Base-by-base conservation (phyloP, 169 alveolate genomes). In the Plasmodium knowlesi region DNA sequence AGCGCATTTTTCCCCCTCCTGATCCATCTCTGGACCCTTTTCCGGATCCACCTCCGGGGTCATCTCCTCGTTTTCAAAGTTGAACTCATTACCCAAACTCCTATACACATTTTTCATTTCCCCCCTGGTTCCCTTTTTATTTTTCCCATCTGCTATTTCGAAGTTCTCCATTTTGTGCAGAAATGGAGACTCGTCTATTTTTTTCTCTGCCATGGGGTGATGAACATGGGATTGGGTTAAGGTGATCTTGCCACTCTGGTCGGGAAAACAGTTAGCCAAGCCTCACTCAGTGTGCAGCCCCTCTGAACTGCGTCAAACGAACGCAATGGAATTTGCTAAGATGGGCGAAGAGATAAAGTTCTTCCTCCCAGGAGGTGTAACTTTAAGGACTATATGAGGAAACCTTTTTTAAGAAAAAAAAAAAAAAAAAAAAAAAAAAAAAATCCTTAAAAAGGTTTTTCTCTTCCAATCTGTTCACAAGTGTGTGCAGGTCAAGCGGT, bases 101-200 rank as follows among this genome's bases (percentile, higher is more conserved):
- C 82, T 37, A 88, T 88, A 88, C 32, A 43, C 94, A 78, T 88
- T 79, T 25, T 88, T 88, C 30, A 76, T n/a, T 28, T 88, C 94
- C 16, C 72, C 72, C 50, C 82, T 88, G 10, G 89, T 57, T 4
- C n/a, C 54, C 16, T 3, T 25, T 28, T 88, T 88, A 37, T 80
- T 50, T 30, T 53, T 88, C 72, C 82, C 70, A 79, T 88, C 94
- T 8, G 84, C 67, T 12, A 88, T 88, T 88, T 88, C 94, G 41
- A 88, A 88, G 32, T 53, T 88, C 14, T 88, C 88, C 89, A 88
- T 88, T n/a, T 88, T 88, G 16, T 84, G 67, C 80, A 88, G 70
- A 57, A 88, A 88, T 37, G 94, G 94, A n/a, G 94, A 78, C 30
- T 88, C 61, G 61, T 88, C 94, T 37, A 88, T 57, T 34, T 88